Percentiles rank a stretch among this genome's conserved stretches.
phyloP scores from a whole-genome alignment of 345 rosid species.

The Triadica sebifera region DNA sequence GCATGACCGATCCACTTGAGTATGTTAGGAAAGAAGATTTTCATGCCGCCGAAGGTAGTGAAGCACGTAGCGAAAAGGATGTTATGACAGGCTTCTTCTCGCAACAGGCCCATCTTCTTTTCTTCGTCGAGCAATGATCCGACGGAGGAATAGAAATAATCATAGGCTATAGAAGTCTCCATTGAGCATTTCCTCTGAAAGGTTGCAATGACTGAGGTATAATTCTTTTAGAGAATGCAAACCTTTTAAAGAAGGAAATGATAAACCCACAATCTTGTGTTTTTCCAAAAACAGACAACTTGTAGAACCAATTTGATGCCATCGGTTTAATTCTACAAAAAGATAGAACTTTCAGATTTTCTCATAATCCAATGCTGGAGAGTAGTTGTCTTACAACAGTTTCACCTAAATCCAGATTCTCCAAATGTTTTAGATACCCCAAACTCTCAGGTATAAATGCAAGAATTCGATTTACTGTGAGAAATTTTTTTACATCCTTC shows the following conservation, averaged over 20 bases:
- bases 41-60: constrained; percentile 85
- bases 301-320: not conserved
- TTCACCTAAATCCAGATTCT: constrained; percentile 13
- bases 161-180: constrained; percentile 13
- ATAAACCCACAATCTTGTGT: not conserved
- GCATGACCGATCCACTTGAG: constrained; percentile 72
- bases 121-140: constrained; percentile 68
- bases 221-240: constrained; percentile 3
- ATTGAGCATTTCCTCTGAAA: constrained; percentile 5
- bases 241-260: constrained; percentile 14
- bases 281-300: not conserved
- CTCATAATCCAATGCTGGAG: constrained; percentile 1
- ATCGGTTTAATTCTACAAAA: not conserved
- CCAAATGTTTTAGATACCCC: constrained; percentile 9
- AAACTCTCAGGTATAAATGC: constrained; percentile 16
- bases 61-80: too few relatives aligned
- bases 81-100: constrained; percentile 85
- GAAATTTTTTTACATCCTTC: too few relatives aligned
- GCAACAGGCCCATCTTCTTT: constrained; percentile 56
- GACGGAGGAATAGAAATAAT: constrained; percentile 55
- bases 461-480: too few relatives aligned
- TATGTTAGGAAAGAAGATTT: constrained; percentile 54
- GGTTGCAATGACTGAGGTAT: not conserved
- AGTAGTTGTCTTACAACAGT: constrained; percentile 13
- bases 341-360: constrained; percentile 8